Percentiles rank a stretch among this genome's conserved stretches.
Conservation (phyloP, 73 alveolate genomes). For the Effrenium voratum region DNA sequence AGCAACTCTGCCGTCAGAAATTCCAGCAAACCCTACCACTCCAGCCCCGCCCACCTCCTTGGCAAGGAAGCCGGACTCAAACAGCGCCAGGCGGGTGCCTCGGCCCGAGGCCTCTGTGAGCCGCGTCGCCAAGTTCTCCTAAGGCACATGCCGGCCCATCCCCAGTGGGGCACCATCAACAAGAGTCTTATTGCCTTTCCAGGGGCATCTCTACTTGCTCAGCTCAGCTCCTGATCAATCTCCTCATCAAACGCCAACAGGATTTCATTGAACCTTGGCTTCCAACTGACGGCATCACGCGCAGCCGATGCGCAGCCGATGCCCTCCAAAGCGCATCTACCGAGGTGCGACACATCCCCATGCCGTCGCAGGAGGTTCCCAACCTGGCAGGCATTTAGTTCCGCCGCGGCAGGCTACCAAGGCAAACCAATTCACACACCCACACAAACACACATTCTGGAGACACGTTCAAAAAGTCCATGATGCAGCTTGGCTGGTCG, state of each 20-base stretch:
- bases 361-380: constrained; percentile 52
- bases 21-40: too few species aligned
- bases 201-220: not conserved
- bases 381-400: too few species aligned
- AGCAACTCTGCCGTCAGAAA: too few species aligned
- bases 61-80: constrained; percentile 59
- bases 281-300: not conserved
- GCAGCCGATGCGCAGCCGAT: not conserved
- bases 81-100: constrained; percentile 63
- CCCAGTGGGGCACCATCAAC: not conserved
- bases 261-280: constrained; percentile 49
- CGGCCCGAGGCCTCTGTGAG: constrained; percentile 62
- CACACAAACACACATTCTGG: too few species aligned
- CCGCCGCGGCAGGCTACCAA: too few species aligned
- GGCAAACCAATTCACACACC: too few species aligned
- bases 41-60: not conserved
- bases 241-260: constrained; percentile 42
- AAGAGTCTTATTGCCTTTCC: not conserved
- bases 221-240: not conserved
- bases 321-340: not conserved
- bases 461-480: too few species aligned
- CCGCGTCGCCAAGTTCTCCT: not conserved
- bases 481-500: too few species aligned
- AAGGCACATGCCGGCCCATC: too few species aligned
- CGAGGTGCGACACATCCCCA: constrained; percentile 42